These are phyloP conservation scores for Hymenoscyphus infarciens DNA, from an alignment of 2,329 filamentous ascomycete species.

Conservation along the genomic window DNA sequence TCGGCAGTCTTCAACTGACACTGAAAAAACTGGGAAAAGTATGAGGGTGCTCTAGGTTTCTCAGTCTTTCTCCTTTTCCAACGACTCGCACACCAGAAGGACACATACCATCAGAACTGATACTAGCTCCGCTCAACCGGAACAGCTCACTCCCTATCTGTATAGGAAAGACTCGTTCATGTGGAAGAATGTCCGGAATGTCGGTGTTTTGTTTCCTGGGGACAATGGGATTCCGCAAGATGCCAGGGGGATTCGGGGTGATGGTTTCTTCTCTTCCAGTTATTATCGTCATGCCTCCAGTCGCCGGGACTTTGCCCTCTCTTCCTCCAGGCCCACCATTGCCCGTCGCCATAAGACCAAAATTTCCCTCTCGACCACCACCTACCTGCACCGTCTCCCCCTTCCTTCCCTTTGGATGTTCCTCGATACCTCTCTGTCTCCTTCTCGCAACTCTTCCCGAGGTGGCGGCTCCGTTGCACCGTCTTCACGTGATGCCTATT, in stretches of 20 bases:
- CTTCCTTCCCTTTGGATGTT: background rate
- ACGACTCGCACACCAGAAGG: slow-evolving; percentile 1
- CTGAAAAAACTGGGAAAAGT: slow-evolving; percentile 91
- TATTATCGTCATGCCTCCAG: slow-evolving; percentile 10
- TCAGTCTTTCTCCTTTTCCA: slow-evolving; percentile 38
- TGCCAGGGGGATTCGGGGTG: slow-evolving; percentile 22
- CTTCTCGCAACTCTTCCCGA: slow-evolving; percentile 4
- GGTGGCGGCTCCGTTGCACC: background rate
- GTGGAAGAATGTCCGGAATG: slow-evolving; percentile 37
- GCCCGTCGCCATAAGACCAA: slow-evolving; percentile 7
- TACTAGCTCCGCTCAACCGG: slow-evolving; percentile 64
- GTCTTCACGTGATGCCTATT: slow-evolving; percentile 6
- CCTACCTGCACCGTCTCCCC: slow-evolving; percentile 1
- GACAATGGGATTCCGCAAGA: slow-evolving; percentile 17
- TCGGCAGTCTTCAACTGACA: slow-evolving; percentile 70
- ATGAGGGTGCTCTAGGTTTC: slow-evolving; percentile 75
- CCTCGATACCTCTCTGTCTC: background rate
- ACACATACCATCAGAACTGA: slow-evolving; percentile 66
- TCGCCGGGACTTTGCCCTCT: background rate
- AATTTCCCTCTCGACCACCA: background rate
- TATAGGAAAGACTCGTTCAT: slow-evolving; percentile 57
- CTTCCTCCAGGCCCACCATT: slow-evolving; percentile 9
- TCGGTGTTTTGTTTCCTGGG: slow-evolving; percentile 30
- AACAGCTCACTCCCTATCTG: slow-evolving; percentile 69
- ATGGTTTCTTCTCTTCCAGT: slow-evolving; percentile 9